phyloP scores from a whole-genome alignment of 2,329 filamentous ascomycete genomes.

The Botryosphaeria dothidea region DNA sequence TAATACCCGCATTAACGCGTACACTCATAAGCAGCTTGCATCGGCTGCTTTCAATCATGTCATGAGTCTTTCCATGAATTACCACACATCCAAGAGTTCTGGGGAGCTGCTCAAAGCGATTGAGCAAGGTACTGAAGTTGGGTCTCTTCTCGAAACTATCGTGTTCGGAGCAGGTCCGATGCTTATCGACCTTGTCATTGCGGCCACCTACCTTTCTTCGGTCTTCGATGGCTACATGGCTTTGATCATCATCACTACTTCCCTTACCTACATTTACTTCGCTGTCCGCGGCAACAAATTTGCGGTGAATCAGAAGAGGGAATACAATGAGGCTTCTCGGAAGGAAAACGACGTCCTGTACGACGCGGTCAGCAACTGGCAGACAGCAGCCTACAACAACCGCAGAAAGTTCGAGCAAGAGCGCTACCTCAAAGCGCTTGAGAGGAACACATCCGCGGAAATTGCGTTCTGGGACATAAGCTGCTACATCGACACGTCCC shows the following conservation, averaged over 20 bases:
- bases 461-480: conserved; percentile 31
- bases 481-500: conserved; percentile 35
- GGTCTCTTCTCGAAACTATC: conserved; percentile 59
- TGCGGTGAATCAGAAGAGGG: conserved; percentile 44
- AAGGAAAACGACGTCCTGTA: conserved; percentile 56
- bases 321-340: conserved; percentile 47
- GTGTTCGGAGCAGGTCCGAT: conserved; percentile 63
- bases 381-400: conserved; percentile 62
- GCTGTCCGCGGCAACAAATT: conserved; percentile 43
- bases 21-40: conserved; percentile 59
- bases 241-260: conserved; percentile 39
- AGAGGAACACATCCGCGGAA: conserved; percentile 35
- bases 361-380: conserved; percentile 62
- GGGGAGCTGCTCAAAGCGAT: conserved; percentile 66
- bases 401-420: conserved; percentile 54
- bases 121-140: conserved; percentile 62
- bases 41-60: conserved; percentile 66
- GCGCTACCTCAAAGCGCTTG: conserved; percentile 47
- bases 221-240: conserved; percentile 61
- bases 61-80: conserved; percentile 68
- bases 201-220: conserved; percentile 60
- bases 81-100: conserved; percentile 67
- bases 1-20: conserved; percentile 24
- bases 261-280: conserved; percentile 53
- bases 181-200: conserved; percentile 61